phyloP scores from a whole-genome alignment of 176 grass and related monocot genomes.

The Chloris gayana region DNA sequence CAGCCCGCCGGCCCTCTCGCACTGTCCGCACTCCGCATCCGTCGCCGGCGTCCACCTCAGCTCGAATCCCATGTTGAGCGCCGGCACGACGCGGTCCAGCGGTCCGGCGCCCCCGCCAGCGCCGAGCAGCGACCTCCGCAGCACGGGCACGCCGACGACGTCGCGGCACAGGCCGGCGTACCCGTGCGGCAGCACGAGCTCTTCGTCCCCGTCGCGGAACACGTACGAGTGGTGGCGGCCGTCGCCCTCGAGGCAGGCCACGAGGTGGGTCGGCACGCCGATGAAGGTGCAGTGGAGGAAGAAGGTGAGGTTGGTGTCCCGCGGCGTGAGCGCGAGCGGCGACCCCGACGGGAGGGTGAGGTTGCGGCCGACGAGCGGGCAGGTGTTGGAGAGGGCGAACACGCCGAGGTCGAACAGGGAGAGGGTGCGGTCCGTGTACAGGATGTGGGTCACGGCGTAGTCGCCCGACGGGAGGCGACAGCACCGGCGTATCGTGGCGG shows the following conservation, averaged over 20 bases:
- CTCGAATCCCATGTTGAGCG: constrained; percentile 64
- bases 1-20: constrained; percentile 39
- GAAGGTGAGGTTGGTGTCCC: constrained; percentile 56
- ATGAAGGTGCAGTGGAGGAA: constrained; percentile 54
- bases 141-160: constrained; percentile 49
- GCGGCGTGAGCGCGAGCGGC: constrained; percentile 35
- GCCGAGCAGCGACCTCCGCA: constrained; percentile 34
- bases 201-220: constrained; percentile 57
- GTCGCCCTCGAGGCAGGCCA: constrained; percentile 57
- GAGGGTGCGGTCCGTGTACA: constrained; percentile 39
- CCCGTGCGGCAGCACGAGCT: constrained; percentile 7
- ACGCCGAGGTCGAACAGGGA: constrained; percentile 50
- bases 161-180: constrained; percentile 33
- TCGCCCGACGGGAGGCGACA: constrained; percentile 48
- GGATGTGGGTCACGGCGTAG: constrained; percentile 47
- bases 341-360: constrained; percentile 19
- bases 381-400: constrained; percentile 49
- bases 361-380: constrained; percentile 52
- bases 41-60: constrained; percentile 23
- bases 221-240: constrained; percentile 58
- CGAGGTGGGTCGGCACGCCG: constrained; percentile 38
- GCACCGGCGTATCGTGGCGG: constrained; percentile 41
- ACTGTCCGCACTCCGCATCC: constrained; percentile 39
- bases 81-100: constrained; percentile 43
- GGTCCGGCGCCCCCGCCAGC: not conserved